These are phyloP conservation scores for Cyberlindnera sargentensis DNA, from an alignment of 805 yeast species.

Conservation along the genomic window DNA sequence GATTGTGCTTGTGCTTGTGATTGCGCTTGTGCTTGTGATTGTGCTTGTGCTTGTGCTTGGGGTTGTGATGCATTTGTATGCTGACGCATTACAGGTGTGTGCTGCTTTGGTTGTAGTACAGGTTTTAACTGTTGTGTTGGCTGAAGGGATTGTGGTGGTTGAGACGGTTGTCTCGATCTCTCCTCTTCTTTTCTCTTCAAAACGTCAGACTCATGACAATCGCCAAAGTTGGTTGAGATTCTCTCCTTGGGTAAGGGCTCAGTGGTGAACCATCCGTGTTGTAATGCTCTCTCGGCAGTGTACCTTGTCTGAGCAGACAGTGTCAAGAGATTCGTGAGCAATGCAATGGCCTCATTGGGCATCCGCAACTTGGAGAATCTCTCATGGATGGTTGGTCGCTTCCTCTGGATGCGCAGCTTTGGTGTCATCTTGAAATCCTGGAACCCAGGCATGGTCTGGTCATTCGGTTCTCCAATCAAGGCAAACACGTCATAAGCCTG, in stretches of 20 bases:
- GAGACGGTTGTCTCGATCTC: not conserved
- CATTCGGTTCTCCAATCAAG: conserved; percentile 73
- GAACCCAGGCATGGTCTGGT: conserved; percentile 34
- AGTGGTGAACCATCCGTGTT: conserved; percentile 53
- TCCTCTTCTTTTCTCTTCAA: conserved; percentile 24
- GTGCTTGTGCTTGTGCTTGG: not conserved
- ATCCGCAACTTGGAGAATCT: conserved; percentile 38
- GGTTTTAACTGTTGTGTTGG: not conserved
- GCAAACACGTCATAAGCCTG: conserved; percentile 80
- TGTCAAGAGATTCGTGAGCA: conserved; percentile 55
- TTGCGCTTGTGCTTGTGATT: not conserved
- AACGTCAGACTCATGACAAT: conserved; percentile 84
- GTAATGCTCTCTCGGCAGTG: conserved; percentile 74
- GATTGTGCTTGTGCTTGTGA: not conserved
- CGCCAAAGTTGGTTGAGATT: conserved; percentile 45
- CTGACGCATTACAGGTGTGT: not conserved
- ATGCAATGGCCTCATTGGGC: conserved; percentile 35
- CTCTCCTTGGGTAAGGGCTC: conserved; percentile 68
- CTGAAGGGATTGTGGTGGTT: not conserved
- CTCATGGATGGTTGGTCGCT: conserved; percentile 36
- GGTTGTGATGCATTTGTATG: not conserved
- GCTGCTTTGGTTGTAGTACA: not conserved
- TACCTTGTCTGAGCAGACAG: conserved; percentile 68
- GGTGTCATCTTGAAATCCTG: conserved; percentile 11
- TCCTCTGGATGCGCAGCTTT: conserved; percentile 2